These are phyloP conservation scores for Penicillium sp. DNA, from an alignment of 2,329 filamentous ascomycete species.

Conservation along the genomic window DNA sequence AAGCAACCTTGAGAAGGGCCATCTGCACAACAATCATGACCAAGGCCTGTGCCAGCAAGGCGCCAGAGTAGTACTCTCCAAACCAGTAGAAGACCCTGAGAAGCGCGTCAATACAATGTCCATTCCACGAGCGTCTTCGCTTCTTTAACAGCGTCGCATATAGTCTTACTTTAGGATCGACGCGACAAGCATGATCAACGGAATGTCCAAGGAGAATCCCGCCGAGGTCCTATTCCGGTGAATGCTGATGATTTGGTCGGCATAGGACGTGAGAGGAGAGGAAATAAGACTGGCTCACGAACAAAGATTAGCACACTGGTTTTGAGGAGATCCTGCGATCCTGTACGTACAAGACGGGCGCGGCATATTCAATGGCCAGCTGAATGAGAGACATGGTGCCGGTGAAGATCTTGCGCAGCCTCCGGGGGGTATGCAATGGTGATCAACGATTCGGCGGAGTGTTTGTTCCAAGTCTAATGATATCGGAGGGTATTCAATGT, in stretches of 20 bases:
- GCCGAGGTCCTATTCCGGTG: slow-evolving; percentile 59
- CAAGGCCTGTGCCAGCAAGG: slow-evolving; percentile 59
- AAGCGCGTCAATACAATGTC: slow-evolving; percentile 6
- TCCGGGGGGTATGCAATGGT: slow-evolving; percentile 9
- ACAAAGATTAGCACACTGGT: slow-evolving; percentile 1
- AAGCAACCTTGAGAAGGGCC: slow-evolving; percentile 59
- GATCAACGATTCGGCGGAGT: background rate
- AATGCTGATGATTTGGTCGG: slow-evolving; percentile 66
- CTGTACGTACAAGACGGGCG: slow-evolving; percentile 47
- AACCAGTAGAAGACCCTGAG: slow-evolving; percentile 64
- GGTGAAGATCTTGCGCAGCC: slow-evolving; percentile 6
- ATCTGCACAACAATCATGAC: slow-evolving; percentile 61
- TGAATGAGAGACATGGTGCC: slow-evolving; percentile 41
- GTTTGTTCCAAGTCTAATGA: background rate
- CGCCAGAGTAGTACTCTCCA: slow-evolving; percentile 58
- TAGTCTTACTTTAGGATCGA: slow-evolving; percentile 58
- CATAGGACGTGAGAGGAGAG: slow-evolving; percentile 64
- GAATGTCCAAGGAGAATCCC: slow-evolving; percentile 66
- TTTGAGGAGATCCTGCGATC: background rate
- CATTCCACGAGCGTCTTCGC: background rate
- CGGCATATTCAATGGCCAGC: slow-evolving; percentile 46
- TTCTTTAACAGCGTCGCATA: background rate
- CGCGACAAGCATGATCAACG: slow-evolving; percentile 64
- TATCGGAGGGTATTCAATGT: background rate
- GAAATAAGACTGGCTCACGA: slow-evolving; percentile 52